phyloP scores from a whole-genome alignment of 2,329 filamentous ascomycete genomes.

The Cytospora piceicola region DNA sequence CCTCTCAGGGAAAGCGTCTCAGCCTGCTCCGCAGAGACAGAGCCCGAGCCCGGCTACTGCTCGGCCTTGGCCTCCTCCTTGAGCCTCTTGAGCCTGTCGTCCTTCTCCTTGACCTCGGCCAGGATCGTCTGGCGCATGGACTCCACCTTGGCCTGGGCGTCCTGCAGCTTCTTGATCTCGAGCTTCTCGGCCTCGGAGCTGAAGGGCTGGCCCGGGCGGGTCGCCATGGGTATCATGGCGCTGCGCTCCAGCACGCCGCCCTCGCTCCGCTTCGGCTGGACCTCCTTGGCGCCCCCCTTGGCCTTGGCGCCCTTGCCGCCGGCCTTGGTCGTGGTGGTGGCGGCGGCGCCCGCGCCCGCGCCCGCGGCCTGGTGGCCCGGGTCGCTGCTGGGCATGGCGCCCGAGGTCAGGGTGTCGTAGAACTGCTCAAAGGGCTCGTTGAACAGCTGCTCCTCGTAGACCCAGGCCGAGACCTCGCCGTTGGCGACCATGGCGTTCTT shows the following conservation, averaged over 20 bases:
- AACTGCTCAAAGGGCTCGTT: slow-evolving; percentile 95
- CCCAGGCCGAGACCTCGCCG: slow-evolving; percentile 74
- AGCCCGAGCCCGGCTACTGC: slow-evolving; percentile 25
- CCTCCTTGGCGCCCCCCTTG: slow-evolving; percentile 41
- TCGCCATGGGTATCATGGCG: slow-evolving; percentile 73
- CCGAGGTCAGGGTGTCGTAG: slow-evolving; percentile 81
- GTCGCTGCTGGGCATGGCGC: slow-evolving; percentile 55
- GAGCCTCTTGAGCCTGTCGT: slow-evolving; percentile 61
- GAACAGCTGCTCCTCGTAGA: slow-evolving; percentile 93
- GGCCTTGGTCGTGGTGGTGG: slow-evolving; percentile 20
- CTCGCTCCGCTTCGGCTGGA: slow-evolving; percentile 46
- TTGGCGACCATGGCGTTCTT: slow-evolving; percentile 62
- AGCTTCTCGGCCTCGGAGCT: slow-evolving; percentile 70
- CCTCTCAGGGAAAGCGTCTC: not conserved
- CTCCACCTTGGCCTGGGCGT: slow-evolving; percentile 67
- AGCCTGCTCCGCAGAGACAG: slow-evolving; percentile 1
- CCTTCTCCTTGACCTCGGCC: slow-evolving; percentile 66
- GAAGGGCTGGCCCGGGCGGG: slow-evolving; percentile 71
- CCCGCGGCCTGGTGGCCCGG: not conserved
- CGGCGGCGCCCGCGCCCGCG: too few species aligned
- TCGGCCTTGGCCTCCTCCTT: slow-evolving; percentile 56
- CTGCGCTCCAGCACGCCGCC: slow-evolving; percentile 67
- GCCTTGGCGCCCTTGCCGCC: slow-evolving; percentile 56
- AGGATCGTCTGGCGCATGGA: slow-evolving; percentile 63
- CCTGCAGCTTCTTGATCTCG: slow-evolving; percentile 63